A percentile compares a stretch with the other conserved stretches of the same genome.
Conservation (phyloP, 106 monocot species). For the Apostasia shenzhenica region DNA sequence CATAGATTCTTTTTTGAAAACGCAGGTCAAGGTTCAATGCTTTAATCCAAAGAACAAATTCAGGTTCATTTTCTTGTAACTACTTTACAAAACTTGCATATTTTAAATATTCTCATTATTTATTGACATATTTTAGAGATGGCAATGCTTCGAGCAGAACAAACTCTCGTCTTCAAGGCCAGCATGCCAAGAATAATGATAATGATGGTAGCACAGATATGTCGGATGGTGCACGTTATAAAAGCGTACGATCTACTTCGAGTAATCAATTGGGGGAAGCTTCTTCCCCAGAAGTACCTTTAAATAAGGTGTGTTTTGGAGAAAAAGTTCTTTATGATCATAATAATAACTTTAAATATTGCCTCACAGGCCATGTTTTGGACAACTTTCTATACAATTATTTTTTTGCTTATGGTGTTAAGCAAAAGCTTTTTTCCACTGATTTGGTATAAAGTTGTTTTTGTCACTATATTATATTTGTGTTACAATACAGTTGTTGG, state of each 20-base stretch:
- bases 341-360: too few species aligned
- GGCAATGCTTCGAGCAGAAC: constrained; percentile 32
- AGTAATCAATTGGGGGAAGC: constrained; percentile 20
- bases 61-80: constrained; percentile 38
- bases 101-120: constrained; percentile 4
- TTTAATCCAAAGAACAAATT: constrained; percentile 43
- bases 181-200: constrained; percentile 27
- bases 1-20: background rate
- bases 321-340: background rate
- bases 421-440: too few species aligned
- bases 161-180: constrained; percentile 31
- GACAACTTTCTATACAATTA: too few species aligned
- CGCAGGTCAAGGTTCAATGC: constrained; percentile 80
- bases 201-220: constrained; percentile 63
- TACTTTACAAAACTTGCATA: background rate
- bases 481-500: too few species aligned
- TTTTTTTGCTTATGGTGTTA: too few species aligned
- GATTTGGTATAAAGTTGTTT: too few species aligned
- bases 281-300: constrained; percentile 45
- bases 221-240: constrained; percentile 34
- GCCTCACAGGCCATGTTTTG: too few species aligned
- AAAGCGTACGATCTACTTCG: constrained; percentile 30
- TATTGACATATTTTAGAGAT: constrained; percentile 29
- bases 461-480: too few species aligned
- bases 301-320: constrained; percentile 42